Conservation (phyloP, 768 basidiomycete species). For the Trametes cinnabarina region DNA sequence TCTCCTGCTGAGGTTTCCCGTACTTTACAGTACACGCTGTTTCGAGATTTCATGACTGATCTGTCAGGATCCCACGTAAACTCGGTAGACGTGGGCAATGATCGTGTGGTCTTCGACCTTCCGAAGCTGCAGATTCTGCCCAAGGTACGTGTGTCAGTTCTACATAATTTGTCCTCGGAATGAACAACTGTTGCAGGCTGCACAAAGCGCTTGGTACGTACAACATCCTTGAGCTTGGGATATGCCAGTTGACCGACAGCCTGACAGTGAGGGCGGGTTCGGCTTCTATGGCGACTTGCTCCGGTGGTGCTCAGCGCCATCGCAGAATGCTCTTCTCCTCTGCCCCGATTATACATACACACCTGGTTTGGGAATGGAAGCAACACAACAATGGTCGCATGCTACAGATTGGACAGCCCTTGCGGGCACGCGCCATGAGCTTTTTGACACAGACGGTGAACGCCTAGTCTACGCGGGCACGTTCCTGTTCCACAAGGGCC, state of each 20-base stretch:
- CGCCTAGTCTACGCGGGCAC: constrained; percentile 13
- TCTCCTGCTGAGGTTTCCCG: too few relatives aligned
- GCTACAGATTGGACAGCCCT: constrained; percentile 3
- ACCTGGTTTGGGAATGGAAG: neutral
- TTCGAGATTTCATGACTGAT: neutral
- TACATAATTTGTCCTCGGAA: neutral
- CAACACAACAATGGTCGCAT: neutral
- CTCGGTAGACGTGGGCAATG: neutral
- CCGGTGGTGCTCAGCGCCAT: neutral
- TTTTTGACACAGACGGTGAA: constrained; percentile 8
- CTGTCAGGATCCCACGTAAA: neutral
- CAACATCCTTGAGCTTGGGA: too few relatives aligned
- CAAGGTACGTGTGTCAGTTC: neutral
- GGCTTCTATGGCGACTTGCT: constrained; percentile 2
- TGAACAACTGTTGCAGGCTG: neutral
- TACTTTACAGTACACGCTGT: neutral
- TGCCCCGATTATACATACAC: neutral
- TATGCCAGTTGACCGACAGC: too few relatives aligned
- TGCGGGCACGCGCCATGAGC: constrained; percentile 6
- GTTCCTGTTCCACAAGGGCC: constrained; percentile 12
- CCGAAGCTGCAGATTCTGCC: constrained; percentile 4
- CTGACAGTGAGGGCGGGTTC: constrained; percentile 3
- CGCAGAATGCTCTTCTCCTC: constrained; percentile 5
- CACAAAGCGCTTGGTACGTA: constrained; percentile 1
- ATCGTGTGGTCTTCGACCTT: neutral